Percentiles rank a stretch among this genome's conserved stretches.
These are phyloP conservation scores for Halenospora varia DNA, from an alignment of 495 filamentous ascomycete species.

Conservation along the genomic window DNA sequence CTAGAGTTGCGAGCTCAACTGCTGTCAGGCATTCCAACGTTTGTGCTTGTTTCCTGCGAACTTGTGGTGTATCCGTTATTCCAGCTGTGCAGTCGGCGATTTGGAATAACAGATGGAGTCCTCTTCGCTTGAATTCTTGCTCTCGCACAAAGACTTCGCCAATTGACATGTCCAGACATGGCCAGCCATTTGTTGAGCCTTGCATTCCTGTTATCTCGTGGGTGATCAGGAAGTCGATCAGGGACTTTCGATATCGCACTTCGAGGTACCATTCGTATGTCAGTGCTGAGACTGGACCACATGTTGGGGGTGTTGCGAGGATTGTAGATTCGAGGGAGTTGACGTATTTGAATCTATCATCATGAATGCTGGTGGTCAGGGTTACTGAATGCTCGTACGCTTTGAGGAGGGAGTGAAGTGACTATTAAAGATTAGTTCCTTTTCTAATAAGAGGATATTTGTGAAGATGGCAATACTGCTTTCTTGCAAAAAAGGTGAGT, in stretches of 20 bases:
- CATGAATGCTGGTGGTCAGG: background rate
- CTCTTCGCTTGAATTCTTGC: constrained; percentile 9
- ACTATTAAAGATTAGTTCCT: constrained; percentile 7
- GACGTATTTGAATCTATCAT: background rate
- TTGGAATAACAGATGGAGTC: constrained; percentile 13
- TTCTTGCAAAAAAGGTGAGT: background rate
- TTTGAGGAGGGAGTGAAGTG: constrained; percentile 12
- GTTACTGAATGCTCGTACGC: constrained; percentile 17
- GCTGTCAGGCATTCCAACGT: constrained; percentile 10
- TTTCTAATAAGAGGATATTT: background rate
- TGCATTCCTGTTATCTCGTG: constrained; percentile 17
- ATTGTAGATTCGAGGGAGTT: background rate
- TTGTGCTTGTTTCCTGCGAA: constrained; percentile 7
- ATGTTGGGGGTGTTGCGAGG: background rate
- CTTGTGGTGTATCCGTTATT: background rate
- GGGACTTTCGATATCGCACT: constrained; percentile 1
- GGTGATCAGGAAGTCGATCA: constrained; percentile 8
- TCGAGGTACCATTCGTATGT: constrained; percentile 21
- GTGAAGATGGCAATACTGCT: background rate
- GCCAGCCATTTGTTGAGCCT: constrained; percentile 4
- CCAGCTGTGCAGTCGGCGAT: constrained; percentile 16
- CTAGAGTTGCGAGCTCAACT: constrained; percentile 12
- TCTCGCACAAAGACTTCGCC: background rate
- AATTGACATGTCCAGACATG: constrained; percentile 6
- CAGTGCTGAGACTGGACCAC: background rate